Conservation (phyloP, 805 yeast genomes). For the Wickerhamiella cacticola region DNA sequence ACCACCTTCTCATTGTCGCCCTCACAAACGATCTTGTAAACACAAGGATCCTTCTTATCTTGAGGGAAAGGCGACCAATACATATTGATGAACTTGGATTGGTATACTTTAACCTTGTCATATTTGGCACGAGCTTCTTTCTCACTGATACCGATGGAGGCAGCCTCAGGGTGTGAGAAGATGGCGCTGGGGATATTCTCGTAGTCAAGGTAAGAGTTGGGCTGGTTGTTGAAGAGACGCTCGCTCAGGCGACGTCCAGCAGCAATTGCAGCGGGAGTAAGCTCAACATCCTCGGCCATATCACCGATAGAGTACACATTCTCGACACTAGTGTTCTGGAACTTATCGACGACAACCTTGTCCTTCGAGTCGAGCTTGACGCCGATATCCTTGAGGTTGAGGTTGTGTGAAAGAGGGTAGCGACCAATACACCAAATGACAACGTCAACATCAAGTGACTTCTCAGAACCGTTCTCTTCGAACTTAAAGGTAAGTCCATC, state of each 20-base stretch:
- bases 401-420: constrained; percentile 48
- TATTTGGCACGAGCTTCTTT: constrained; percentile 62
- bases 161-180: constrained; percentile 98
- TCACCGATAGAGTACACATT: constrained; percentile 84
- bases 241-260: constrained; percentile 91
- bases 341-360: constrained; percentile 73
- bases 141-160: constrained; percentile 80
- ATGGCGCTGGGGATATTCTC: constrained; percentile 84
- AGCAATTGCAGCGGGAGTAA: constrained; percentile 98
- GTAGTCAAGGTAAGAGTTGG: constrained; percentile 72
- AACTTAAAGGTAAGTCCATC: constrained; percentile 16
- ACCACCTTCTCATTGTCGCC: constrained; percentile 86
- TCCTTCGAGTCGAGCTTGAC: constrained; percentile 48
- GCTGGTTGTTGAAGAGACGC: constrained; percentile 76
- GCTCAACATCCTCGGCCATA: constrained; percentile 81
- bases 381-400: constrained; percentile 69
- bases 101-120: constrained; percentile 69
- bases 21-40: constrained; percentile 66
- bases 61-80: constrained; percentile 71
- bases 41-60: constrained; percentile 67
- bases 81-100: constrained; percentile 79
- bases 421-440: constrained; percentile 94
- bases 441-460: constrained; percentile 53
- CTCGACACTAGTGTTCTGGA: constrained; percentile 63
- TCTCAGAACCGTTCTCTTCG: constrained; percentile 31